Evolutionary conservation across 345 rosid species (phyloP).

Genomic region (Carallia brachiata): DNA sequence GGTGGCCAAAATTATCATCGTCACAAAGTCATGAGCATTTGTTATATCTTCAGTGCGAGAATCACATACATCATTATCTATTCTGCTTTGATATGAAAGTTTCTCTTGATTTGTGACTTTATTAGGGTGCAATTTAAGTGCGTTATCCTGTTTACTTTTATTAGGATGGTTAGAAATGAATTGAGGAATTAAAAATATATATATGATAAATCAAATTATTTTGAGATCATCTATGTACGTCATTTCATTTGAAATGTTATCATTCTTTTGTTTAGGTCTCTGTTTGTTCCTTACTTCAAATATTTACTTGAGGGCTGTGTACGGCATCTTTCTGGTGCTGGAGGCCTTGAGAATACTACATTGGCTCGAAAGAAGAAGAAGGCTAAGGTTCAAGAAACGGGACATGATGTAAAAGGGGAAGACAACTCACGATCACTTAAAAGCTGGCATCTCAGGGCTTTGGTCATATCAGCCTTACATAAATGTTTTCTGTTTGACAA

Average conservation of each 20-base stretch:
- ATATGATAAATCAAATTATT: not conserved
- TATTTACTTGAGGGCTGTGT: constrained; percentile 64
- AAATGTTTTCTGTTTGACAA: constrained; percentile 82
- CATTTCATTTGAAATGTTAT: not conserved
- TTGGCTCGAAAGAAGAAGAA: constrained; percentile 71
- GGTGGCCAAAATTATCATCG: too few species aligned
- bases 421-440: constrained; percentile 31
- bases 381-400: constrained; percentile 56
- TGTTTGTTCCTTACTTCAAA: constrained; percentile 91
- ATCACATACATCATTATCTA: not conserved
- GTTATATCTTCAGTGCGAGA: too few species aligned
- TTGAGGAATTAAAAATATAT: too few species aligned
- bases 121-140: not conserved
- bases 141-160: not conserved
- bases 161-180: not conserved
- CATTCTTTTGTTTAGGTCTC: constrained; percentile 52
- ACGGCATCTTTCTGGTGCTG: constrained; percentile 52
- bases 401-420: constrained; percentile 20
- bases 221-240: not conserved
- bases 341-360: constrained; percentile 31
- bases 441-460: constrained; percentile 79
- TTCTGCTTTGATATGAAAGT: not conserved
- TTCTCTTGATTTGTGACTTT: not conserved
- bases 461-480: constrained; percentile 71
- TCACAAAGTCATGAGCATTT: too few species aligned